These are phyloP conservation scores for Beauveria sp. DNA, from an alignment of 2,329 filamentous ascomycete species.

Conservation along the genomic window DNA sequence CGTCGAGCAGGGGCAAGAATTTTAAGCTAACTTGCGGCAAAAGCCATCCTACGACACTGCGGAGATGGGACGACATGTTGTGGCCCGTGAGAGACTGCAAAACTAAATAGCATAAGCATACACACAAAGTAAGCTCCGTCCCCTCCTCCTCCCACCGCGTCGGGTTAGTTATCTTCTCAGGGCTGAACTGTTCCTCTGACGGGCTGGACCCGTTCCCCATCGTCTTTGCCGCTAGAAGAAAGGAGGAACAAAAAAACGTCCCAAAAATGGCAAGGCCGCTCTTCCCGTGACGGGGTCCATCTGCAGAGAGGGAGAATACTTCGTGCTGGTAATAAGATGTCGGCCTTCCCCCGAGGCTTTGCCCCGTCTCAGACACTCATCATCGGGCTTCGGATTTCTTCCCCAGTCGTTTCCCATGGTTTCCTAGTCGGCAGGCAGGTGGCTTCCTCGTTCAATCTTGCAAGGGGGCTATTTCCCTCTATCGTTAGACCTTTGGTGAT, in stretches of 20 bases:
- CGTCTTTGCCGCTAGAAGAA: background rate
- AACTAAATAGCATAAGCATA: background rate
- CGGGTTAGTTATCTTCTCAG: background rate
- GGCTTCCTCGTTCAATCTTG: background rate
- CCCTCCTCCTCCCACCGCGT: background rate
- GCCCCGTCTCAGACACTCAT: background rate
- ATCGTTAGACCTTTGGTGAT: background rate
- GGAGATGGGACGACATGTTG: slow-evolving; percentile 1
- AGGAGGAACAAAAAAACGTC: background rate
- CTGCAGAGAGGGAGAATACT: background rate
- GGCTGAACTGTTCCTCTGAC: too few species aligned
- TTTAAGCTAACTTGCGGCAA: background rate
- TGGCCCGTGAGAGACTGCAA: background rate
- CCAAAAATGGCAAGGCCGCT: background rate
- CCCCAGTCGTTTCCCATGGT: too few species aligned
- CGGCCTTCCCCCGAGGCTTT: background rate
- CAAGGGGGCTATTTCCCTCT: background rate
- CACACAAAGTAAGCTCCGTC: background rate
- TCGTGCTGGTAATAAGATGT: background rate
- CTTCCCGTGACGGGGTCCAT: background rate
- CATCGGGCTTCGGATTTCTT: too few species aligned
- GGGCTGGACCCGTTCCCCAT: too few species aligned
- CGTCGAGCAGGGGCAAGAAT: background rate
- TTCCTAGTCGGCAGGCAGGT: too few species aligned
- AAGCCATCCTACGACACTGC: background rate